Evolutionary conservation across 2,329 filamentous ascomycete species (phyloP).

Genomic region (Scleromitrula shiraiana): DNA sequence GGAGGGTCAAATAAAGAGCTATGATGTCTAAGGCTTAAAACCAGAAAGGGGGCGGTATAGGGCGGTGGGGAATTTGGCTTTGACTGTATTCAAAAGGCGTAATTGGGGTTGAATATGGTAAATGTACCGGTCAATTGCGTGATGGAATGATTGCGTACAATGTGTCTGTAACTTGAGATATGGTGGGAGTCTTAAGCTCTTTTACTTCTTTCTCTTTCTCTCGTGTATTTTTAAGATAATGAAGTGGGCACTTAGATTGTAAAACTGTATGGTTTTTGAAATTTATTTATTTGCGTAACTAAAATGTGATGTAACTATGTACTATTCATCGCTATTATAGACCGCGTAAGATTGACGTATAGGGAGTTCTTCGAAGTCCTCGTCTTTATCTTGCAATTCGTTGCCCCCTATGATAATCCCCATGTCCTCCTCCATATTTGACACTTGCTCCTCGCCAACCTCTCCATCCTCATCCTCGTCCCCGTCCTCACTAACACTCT

Average conservation of each 20-base stretch:
- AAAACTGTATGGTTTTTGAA: too few species aligned
- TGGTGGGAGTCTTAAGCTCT: not conserved
- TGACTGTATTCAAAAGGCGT: constrained; percentile 20
- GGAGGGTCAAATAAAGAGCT: constrained; percentile 44
- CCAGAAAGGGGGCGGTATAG: constrained; percentile 4
- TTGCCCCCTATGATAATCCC: not conserved
- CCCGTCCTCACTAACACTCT: constrained; percentile 7
- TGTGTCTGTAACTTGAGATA: constrained; percentile 4
- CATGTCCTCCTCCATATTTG: not conserved
- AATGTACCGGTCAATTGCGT: constrained; percentile 10
- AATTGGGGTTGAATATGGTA: constrained; percentile 23
- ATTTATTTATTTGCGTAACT: too few species aligned
- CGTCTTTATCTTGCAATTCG: not conserved
- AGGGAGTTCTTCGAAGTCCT: not conserved
- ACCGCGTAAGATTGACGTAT: constrained; percentile 4
- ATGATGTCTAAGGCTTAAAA: constrained; percentile 25
- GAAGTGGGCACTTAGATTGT: not conserved
- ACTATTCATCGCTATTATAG: constrained; percentile 6
- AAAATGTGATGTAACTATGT: not conserved
- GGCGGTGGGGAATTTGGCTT: not conserved
- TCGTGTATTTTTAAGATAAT: constrained; percentile 10
- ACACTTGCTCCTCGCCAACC: constrained; percentile 4
- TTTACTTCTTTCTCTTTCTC: not conserved
- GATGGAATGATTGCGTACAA: not conserved
- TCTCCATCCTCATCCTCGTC: constrained; percentile 2